Percentiles rank a stretch among this genome's conserved stretches.
Evolutionary conservation across 805 yeast genomes (phyloP).

Genomic region (Komagataella phaffii): DNA sequence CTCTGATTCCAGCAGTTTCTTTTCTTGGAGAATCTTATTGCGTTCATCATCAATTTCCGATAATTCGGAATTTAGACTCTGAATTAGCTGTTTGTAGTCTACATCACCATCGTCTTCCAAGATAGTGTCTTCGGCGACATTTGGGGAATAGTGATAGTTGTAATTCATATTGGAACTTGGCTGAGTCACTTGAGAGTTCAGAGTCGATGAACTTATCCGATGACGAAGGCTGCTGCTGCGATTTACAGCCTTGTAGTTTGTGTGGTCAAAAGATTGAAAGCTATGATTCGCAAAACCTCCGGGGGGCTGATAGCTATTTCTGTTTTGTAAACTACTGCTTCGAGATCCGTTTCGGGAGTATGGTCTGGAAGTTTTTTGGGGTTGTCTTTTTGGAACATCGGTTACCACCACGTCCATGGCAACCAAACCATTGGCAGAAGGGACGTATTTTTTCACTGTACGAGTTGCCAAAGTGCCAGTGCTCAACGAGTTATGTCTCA

Average conservation of each 20-base stretch:
- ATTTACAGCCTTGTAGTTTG: neutral
- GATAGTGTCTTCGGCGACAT: constrained; percentile 10
- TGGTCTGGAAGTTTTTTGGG: neutral
- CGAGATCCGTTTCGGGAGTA: neutral
- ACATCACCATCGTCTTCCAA: constrained; percentile 10
- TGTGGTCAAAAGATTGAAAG: neutral
- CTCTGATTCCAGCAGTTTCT: neutral
- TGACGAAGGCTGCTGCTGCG: neutral
- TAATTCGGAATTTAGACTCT: neutral
- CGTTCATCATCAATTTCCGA: neutral
- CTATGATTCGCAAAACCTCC: neutral
- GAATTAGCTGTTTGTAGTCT: neutral
- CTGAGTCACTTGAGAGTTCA: neutral
- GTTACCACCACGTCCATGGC: constrained; percentile 52
- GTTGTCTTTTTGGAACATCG: neutral
- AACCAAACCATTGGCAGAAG: constrained; percentile 60
- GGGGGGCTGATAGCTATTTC: neutral
- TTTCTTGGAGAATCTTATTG: neutral
- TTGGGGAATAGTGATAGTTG: constrained; percentile 1
- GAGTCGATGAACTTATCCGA: neutral
- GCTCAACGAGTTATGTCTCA: constrained; percentile 1
- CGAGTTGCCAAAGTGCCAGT: constrained; percentile 13
- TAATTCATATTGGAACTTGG: neutral
- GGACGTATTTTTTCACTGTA: constrained; percentile 57
- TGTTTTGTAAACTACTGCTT: neutral